These are phyloP conservation scores for Paraglomus occultum DNA, from an alignment of 192 early-diverging fungal species.

Conservation along the genomic window DNA sequence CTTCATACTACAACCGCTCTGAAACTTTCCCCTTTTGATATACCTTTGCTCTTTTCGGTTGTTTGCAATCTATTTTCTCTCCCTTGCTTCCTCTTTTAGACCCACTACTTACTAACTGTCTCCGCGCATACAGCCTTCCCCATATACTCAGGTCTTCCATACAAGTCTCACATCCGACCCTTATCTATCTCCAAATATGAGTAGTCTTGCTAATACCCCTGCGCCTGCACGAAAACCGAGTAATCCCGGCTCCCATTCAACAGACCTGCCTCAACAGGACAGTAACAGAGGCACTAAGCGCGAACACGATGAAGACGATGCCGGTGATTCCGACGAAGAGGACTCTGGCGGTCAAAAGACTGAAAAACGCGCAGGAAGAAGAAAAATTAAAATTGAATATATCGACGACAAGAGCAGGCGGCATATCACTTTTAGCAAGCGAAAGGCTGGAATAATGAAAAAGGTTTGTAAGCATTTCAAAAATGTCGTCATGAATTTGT, in stretches of 20 bases:
- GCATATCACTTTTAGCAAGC: constrained; percentile 93
- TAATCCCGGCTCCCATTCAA: constrained; percentile 4
- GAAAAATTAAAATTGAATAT: constrained; percentile 96
- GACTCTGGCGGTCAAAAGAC: constrained; percentile 47
- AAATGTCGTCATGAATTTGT: neutral
- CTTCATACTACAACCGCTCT: no score
- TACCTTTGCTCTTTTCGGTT: no score
- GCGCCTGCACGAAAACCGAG: constrained; percentile 22
- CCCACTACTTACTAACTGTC: no score
- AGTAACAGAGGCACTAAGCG: constrained; percentile 30
- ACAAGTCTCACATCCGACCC: no score
- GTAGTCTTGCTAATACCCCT: neutral
- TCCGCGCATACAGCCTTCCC: no score
- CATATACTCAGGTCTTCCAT: no score
- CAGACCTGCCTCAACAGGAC: constrained; percentile 22
- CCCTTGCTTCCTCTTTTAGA: no score
- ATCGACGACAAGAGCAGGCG: constrained; percentile 92
- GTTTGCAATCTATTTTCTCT: no score
- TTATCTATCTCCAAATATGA: no score
- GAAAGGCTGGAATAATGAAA: constrained; percentile 98
- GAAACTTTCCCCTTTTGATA: no score
- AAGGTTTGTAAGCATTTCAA: constrained; percentile 54
- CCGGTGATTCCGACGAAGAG: constrained; percentile 65
- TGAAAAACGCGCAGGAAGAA: constrained; percentile 73
- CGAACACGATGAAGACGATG: constrained; percentile 50